Evolutionary conservation across 352 stramenopile species (phyloP).

Genomic region (Thalassiosira oceanica): DNA sequence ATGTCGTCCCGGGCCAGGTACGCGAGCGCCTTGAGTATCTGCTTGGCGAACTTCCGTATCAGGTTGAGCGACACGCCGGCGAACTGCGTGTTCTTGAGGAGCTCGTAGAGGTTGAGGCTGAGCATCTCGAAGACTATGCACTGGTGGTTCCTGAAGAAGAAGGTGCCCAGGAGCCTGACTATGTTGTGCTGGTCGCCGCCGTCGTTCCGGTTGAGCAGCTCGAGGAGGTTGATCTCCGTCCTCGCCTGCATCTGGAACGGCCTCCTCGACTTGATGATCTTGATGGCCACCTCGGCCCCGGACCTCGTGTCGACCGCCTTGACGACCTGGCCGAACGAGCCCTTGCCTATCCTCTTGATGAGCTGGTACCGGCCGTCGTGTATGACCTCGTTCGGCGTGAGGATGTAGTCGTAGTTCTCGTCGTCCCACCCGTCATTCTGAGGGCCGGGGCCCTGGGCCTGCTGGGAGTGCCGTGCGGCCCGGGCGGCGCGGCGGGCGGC

Average conservation of each 20-base stretch:
- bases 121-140: conserved; percentile 93
- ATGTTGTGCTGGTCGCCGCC: conserved; percentile 87
- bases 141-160: conserved; percentile 91
- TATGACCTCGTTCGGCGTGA: conserved; percentile 91
- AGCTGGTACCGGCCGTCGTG: conserved; percentile 88
- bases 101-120: conserved; percentile 97
- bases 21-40: conserved; percentile 81
- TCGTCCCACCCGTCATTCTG: conserved; percentile 94
- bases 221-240: conserved; percentile 87
- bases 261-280: conserved; percentile 99
- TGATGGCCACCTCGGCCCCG: conserved; percentile 90
- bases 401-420: conserved; percentile 95
- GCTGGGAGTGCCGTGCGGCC: conserved; percentile 11
- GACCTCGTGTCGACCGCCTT: conserved; percentile 63
- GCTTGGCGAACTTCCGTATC: conserved; percentile 86
- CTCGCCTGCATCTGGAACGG: conserved; percentile 98
- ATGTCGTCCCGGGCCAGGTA: conserved; percentile 88
- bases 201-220: conserved; percentile 83
- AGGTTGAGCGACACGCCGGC: conserved; percentile 91
- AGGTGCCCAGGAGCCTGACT: conserved; percentile 87
- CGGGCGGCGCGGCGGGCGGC: conserved; percentile 54
- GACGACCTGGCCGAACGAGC: conserved; percentile 96
- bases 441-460: conserved; percentile 41
- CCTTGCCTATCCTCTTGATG: conserved; percentile 91
- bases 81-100: conserved; percentile 86